Base-by-base conservation (phyloP, 192 early-diverging fungal genomes). In the Chytriomyces sp. region DNA sequence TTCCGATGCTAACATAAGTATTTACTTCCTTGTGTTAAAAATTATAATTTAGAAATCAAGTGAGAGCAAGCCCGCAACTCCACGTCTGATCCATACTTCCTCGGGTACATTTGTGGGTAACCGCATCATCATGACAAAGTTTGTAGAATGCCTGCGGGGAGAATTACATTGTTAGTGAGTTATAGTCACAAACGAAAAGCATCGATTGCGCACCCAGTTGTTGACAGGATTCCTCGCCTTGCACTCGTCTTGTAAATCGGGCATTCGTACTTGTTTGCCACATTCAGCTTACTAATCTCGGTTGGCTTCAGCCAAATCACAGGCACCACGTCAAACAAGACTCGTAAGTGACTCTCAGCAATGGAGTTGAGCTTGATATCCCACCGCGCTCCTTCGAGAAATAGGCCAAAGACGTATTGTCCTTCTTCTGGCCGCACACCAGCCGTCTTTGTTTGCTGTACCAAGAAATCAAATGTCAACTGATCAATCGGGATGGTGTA, bases 41-140 rank as follows among this genome's bases (percentile, higher is more conserved):
- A n/a, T n/a, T n/a, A n/a, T n/a, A n/a, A n/a, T n/a, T n/a, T 59
- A 70, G 31, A 70, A 70, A 44, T 70, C 68, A 22, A 70, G 53
- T 39, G 68, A 54, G 3, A 82, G 39, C 5, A 85, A 59, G 25
- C 64, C 75, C 4, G 84, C 84, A 52, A 85, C 84, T 72, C 86
- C 86, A 52, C 83, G 54, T 52, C 80, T 34, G 30, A 88, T 78
- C 86, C 86, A 88, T 17, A 75, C 70, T 17, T 86, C 81, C 37
- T 86, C 84, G 1, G 82, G 81, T 7, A 80, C 85, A 37, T 80
- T 87, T 34, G 86, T 87, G 33, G 85, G 85, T 1, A 88, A 44
- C 36, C 83, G 41, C 86, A 88, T 88, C n/a, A 76, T 84, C 81
- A 87, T 87, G n/a, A 88, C 86, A 70, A 78, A 88, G 60, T 88